Conservation (phyloP, 2,329 filamentous ascomycete genomes). For the Aspergillus pseudoterreus region DNA sequence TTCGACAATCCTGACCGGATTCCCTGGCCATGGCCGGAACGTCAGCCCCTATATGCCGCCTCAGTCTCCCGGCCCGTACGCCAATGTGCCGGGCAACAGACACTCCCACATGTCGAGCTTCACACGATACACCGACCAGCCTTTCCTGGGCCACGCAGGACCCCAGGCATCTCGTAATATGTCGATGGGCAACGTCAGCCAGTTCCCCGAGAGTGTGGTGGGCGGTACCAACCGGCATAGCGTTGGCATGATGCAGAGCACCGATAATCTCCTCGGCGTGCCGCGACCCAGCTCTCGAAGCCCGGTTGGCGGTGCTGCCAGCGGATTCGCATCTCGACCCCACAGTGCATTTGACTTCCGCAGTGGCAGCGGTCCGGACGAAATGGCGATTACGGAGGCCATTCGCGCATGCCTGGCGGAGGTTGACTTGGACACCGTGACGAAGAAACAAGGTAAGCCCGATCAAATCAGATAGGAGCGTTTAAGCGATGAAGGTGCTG, state of each 20-base stretch:
- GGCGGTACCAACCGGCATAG: slow-evolving; percentile 38
- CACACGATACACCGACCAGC: slow-evolving; percentile 62
- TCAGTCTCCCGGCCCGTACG: slow-evolving; percentile 70
- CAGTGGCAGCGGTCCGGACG: slow-evolving; percentile 63
- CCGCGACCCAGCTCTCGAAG: slow-evolving; percentile 41
- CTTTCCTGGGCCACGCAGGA: slow-evolving; percentile 32
- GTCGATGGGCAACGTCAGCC: slow-evolving; percentile 56
- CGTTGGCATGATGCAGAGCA: slow-evolving; percentile 41
- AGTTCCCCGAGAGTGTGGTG: slow-evolving; percentile 38
- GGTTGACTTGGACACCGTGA: slow-evolving; percentile 93
- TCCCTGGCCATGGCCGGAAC: slow-evolving; percentile 61
- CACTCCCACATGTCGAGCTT: slow-evolving; percentile 69
- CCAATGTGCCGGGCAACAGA: slow-evolving; percentile 48
- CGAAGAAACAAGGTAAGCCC: slow-evolving; percentile 79
- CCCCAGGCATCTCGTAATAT: slow-evolving; percentile 49
- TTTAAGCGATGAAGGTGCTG: not conserved
- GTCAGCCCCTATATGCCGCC: slow-evolving; percentile 71
- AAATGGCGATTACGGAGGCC: slow-evolving; percentile 75
- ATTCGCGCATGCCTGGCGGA: slow-evolving; percentile 79
- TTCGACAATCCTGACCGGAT: slow-evolving; percentile 81
- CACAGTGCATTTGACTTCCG: slow-evolving; percentile 58
- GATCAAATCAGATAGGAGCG: not conserved
- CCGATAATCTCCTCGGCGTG: slow-evolving; percentile 42
- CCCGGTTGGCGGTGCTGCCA: slow-evolving; percentile 40
- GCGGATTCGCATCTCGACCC: slow-evolving; percentile 45